Evolutionary conservation across 1,284 basidiomycete species (phyloP).

Genomic region (Malassezia yamatoensis): DNA sequence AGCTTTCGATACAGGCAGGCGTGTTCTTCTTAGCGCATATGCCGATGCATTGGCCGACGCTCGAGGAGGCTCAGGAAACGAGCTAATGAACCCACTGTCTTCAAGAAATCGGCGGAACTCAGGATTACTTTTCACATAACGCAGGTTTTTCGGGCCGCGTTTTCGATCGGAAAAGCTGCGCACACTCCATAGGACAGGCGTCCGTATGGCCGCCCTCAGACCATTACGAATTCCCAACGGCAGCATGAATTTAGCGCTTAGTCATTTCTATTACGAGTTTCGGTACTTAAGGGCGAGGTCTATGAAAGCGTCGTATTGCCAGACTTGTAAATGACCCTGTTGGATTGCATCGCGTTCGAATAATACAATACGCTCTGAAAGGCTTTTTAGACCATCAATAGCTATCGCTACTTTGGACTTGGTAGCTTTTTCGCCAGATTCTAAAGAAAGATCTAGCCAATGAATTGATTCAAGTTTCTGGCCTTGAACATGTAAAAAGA

Average conservation of each 20-base stretch:
- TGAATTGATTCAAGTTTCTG: conserved; percentile 23
- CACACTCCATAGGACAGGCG: neutral
- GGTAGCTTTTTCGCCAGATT: neutral
- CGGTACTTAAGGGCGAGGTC: neutral
- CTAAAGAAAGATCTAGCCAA: neutral
- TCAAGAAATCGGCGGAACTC: neutral
- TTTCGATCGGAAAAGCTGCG: neutral
- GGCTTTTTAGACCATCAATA: neutral
- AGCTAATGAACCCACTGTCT: conserved; percentile 1
- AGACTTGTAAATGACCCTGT: neutral
- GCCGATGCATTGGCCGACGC: neutral
- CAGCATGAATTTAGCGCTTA: neutral
- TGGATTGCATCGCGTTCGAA: neutral
- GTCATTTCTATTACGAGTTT: neutral
- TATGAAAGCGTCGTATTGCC: neutral
- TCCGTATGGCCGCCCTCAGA: neutral
- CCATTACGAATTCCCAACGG: neutral
- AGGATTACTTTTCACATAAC: neutral
- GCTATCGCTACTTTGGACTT: neutral
- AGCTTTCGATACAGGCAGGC: conserved; percentile 9
- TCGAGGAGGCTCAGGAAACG: neutral
- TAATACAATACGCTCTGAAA: neutral
- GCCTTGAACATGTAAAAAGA: neutral
- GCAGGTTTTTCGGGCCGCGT: neutral
- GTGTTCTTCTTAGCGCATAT: conserved; percentile 6